phyloP scores from a whole-genome alignment of 257 asterid species.

The Solanum peruvianum region DNA sequence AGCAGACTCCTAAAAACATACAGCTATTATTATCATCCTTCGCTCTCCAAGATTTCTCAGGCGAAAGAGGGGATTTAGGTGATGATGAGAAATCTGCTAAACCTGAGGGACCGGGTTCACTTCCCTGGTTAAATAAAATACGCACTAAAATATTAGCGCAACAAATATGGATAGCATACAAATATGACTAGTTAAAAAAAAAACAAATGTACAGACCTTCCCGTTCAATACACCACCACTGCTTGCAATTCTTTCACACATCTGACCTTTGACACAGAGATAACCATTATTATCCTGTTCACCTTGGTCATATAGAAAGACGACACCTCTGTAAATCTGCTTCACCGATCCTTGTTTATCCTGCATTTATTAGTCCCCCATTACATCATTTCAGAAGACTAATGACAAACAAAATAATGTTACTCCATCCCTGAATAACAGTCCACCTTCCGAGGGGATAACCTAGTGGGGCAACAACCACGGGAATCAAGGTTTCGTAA shows the following conservation, averaged over 20 bases:
- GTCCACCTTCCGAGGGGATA: neutral
- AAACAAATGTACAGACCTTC: slow-evolving; percentile 39
- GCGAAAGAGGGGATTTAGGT: slow-evolving; percentile 69
- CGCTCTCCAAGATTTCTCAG: slow-evolving; percentile 55
- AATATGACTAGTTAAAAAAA: neutral
- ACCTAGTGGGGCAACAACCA: neutral
- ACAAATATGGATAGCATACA: neutral
- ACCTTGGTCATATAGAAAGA: slow-evolving; percentile 60
- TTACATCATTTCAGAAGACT: neutral
- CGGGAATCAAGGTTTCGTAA: neutral
- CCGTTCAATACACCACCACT: slow-evolving; percentile 32
- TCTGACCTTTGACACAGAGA: slow-evolving; percentile 46
- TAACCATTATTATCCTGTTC: slow-evolving; percentile 65
- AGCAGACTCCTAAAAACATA: slow-evolving; percentile 25
- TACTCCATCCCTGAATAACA: neutral
- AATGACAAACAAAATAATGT: neutral
- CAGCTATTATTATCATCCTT: slow-evolving; percentile 50
- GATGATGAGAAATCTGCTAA: slow-evolving; percentile 56
- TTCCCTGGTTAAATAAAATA: slow-evolving; percentile 27
- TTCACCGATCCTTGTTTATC: slow-evolving; percentile 73
- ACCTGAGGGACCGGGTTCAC: slow-evolving; percentile 46
- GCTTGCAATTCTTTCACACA: slow-evolving; percentile 62
- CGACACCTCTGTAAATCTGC: slow-evolving; percentile 63
- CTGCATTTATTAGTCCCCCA: slow-evolving; percentile 27
- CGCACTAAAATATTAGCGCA: neutral